Conservation (phyloP, 2,329 filamentous ascomycete genomes). For the Akanthomyces dipterigenus region DNA sequence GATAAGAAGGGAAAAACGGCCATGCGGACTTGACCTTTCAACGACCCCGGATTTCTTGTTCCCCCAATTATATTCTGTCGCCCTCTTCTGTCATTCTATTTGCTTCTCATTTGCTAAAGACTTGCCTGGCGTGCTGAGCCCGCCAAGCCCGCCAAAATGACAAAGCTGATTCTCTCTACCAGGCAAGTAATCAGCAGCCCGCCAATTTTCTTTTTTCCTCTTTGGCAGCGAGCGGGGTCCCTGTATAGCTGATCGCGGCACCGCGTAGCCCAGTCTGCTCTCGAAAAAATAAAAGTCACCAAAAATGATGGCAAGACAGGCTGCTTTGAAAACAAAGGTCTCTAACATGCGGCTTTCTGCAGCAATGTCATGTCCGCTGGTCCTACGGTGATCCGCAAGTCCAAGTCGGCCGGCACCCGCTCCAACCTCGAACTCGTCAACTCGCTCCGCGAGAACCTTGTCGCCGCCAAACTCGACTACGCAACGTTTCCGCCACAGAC, state of each 20-base stretch:
- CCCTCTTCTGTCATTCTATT: not conserved
- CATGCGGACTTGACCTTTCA: conserved; percentile 6
- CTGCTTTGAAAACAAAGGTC: not conserved
- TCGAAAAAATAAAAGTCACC: not conserved
- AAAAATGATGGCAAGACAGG: not conserved
- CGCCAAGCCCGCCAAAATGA: conserved; percentile 37
- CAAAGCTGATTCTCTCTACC: conserved; percentile 79
- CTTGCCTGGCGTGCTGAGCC: not conserved
- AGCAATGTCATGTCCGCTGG: conserved; percentile 81
- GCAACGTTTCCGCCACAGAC: conserved; percentile 23
- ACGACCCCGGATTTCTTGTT: not conserved
- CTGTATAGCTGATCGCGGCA: not conserved
- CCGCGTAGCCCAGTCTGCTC: not conserved
- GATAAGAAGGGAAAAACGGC: not conserved
- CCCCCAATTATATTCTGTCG: not conserved
- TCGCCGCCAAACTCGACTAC: conserved; percentile 62
- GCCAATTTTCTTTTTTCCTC: conserved; percentile 6
- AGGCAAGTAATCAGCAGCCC: conserved; percentile 52
- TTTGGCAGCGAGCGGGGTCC: not conserved
- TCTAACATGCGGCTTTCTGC: not conserved
- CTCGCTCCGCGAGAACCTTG: conserved; percentile 77
- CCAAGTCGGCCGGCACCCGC: conserved; percentile 56
- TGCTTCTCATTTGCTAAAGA: not conserved
- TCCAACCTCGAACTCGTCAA: conserved; percentile 92
- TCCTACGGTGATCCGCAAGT: conserved; percentile 75